Evolutionary conservation across 495 filamentous ascomycete genomes (phyloP), one percentile per base, ranked within the genome.

Genomic region (Podospora pseudocomata): DNA sequence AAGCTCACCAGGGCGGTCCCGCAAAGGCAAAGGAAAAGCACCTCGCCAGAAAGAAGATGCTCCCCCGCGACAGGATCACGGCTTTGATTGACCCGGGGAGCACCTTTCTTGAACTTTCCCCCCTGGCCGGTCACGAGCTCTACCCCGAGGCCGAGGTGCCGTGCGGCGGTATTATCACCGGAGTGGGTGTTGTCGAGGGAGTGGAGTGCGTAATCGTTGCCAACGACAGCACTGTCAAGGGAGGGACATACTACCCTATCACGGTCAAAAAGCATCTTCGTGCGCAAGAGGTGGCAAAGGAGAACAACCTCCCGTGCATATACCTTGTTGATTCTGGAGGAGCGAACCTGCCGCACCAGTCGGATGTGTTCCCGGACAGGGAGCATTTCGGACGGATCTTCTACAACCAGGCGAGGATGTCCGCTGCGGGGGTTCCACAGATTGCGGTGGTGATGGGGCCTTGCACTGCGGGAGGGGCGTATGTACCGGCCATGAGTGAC

Each of bases 361-460:
- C 94, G 3, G 93, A 97, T 76, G 95, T 98, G 67, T 99, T 99
- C 81, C 95, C 95, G 1, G 95, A 99, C 75, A 85, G 88, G 49
- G 92, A 97, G 16, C 94, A 98, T 76, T 98, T 99, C 74, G 95
- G 95, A 34, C 90, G 96, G 65, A 97, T 98, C 71, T 99, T 99
- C 84, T 99, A 90, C 82, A 98, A 99, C 81, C 95, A 99, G 79
- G 96, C 95, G n/a, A 84, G 92, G 70, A 97, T 94, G 91, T 88
- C 85, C 65, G 85, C 91, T 7, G 77, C 87, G 23, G 91, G 92
- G 9, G 97, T 98, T 68, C 95, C 95, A 1, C 95, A 99, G 76
- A 90, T 99, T 67, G 89, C 92, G 2, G 92, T 97, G 3, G 95
- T 99, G 28, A 97, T 99, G 95, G 95, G 95, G 0, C 90, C 95